Base-by-base conservation (phyloP, 257 asterid species). In the Solanum medicagineum region DNA sequence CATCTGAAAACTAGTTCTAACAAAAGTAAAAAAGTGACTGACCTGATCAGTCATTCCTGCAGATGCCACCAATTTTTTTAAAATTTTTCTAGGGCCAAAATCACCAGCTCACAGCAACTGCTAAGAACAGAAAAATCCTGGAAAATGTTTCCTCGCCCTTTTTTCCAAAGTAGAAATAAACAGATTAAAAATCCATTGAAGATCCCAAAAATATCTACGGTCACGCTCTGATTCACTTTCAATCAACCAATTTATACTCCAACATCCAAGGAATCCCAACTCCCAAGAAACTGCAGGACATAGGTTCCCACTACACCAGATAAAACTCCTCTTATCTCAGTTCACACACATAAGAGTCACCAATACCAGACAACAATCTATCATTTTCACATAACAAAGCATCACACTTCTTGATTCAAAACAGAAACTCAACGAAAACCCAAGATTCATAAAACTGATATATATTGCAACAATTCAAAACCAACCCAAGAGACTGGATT, bases 41-140 rank as follows among this genome's bases (percentile, higher is more conserved):
- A 94, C 98, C 94, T 89, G 90, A 68, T 20, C 7, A 86, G 75
- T 86, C 94, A 89, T 90, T 62, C 87, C 90, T 84, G 91, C 86
- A 87, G 91, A 74, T 83, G 63, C 84, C 89, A 89, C 88, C n/a
- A 83, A 36, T 10, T 10, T 49, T 53, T 85, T 83, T 14, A 66
- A 29, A 29, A 13, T 3, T 66, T n/a, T n/a, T 81, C 86, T 81
- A 68, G 42, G 82, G 51, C 68, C 75, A 71, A 49, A 51, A n/a
- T 66, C 85, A 56, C 20, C 59, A 54, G 16, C 7, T 15, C 19
- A 53, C 81, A 83, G 40, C 86, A 62, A 77, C 87, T 42, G 32
- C 81, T 80, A 9, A 49, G n/a, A 8, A n/a, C 32, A 1, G 75
- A 83, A 51, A 12, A 13, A 32, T 68, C 75, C 73, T 65, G 59